A percentile compares a stretch with the other conserved stretches of the same genome.
Evolutionary conservation across 1,284 basidiomycete genomes (phyloP).

Genomic region (Tilletiopsis washingtonensis): DNA sequence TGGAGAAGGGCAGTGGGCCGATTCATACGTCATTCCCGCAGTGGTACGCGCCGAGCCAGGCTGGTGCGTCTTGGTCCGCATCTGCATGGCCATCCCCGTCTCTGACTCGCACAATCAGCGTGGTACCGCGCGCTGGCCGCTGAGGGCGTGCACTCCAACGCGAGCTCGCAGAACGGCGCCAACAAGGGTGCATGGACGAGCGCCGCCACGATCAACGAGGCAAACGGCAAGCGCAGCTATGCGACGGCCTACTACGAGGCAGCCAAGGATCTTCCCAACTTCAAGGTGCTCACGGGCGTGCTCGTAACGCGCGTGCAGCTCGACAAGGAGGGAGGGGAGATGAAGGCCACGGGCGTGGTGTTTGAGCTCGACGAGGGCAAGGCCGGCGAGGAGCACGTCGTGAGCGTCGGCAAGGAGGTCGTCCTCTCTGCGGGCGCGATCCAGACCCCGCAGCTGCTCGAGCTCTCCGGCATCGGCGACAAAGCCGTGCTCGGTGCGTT

Average conservation of each 20-base stretch:
- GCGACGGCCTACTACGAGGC: conserved; percentile 27
- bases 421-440: conserved; percentile 51
- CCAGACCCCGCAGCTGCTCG: conserved; percentile 44
- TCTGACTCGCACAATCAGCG: not conserved
- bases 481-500: conserved; percentile 18
- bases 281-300: conserved; percentile 29
- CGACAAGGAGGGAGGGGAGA: conserved; percentile 8
- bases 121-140: not conserved
- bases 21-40: conserved; percentile 22
- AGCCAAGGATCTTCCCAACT: conserved; percentile 15
- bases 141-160: too few relatives aligned
- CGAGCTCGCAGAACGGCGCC: conserved; percentile 17
- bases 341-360: conserved; percentile 29
- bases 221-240: conserved; percentile 22
- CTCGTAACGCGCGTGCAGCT: conserved; percentile 22
- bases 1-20: conserved; percentile 22
- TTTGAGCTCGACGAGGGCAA: conserved; percentile 37
- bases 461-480: conserved; percentile 31
- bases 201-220: conserved; percentile 15
- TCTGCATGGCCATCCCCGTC: not conserved
- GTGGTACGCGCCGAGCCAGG: conserved; percentile 26
- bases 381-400: conserved; percentile 16
- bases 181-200: conserved; percentile 31
- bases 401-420: conserved; percentile 50
- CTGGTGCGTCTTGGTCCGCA: not conserved